Conservation (phyloP, 2,329 filamentous ascomycete species). For the Fusarium sp. region DNA sequence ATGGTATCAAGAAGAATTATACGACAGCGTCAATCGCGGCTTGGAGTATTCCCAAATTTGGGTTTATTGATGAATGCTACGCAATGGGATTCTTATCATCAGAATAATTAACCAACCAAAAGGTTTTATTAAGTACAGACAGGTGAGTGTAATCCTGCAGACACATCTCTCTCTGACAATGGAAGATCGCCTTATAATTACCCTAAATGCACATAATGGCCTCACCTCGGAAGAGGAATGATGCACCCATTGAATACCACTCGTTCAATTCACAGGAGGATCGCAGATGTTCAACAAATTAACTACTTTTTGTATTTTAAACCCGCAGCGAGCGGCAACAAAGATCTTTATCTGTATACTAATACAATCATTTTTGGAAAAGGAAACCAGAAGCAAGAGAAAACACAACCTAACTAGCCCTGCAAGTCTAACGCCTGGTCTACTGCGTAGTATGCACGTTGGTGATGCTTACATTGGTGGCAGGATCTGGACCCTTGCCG, state of each 20-base stretch:
- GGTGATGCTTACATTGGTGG: constrained; percentile 1
- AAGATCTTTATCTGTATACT: background rate
- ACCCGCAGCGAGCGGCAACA: background rate
- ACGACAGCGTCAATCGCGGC: too few species aligned
- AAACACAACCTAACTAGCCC: background rate
- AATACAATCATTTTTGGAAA: background rate
- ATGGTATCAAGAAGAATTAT: too few species aligned
- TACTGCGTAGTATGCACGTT: background rate
- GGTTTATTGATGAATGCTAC: background rate
- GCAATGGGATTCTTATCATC: background rate
- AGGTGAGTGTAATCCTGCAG: background rate
- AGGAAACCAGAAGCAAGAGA: constrained; percentile 1
- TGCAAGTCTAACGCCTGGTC: background rate
- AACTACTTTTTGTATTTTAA: background rate
- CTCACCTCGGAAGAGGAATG: too few species aligned
- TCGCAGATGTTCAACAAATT: background rate
- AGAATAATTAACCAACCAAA: background rate
- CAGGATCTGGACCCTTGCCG: constrained; percentile 16
- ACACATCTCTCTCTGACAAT: background rate
- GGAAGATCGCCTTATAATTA: background rate
- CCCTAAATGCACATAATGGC: background rate
- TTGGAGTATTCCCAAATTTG: too few species aligned
- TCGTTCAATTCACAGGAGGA: too few species aligned
- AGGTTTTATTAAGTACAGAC: background rate
- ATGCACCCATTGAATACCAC: background rate